Conservation (phyloP, 1,139 yeast species). For the Yamadazyma membranifaciens region DNA sequence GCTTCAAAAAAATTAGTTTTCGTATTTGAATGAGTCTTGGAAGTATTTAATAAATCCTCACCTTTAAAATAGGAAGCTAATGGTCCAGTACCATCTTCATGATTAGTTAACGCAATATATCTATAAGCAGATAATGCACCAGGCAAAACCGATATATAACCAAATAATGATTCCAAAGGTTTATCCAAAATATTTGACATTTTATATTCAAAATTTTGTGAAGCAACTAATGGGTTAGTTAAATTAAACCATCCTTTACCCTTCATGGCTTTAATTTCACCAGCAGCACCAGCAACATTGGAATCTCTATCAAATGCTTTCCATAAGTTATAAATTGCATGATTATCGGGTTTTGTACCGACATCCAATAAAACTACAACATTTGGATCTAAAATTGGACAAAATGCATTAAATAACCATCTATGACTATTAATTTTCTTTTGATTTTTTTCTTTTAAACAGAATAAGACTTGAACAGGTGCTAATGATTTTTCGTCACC, state of each 20-base stretch:
- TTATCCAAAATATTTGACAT: conserved; percentile 94
- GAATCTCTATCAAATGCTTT: conserved; percentile 95
- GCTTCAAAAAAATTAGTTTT: conserved; percentile 83
- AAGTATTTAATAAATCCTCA: conserved; percentile 54
- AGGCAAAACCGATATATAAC: conserved; percentile 90
- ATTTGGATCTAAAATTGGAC: conserved; percentile 87
- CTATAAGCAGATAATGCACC: conserved; percentile 97
- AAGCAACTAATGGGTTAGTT: conserved; percentile 88
- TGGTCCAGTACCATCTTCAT: conserved; percentile 92
- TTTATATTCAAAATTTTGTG: conserved; percentile 95
- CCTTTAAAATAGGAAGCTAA: conserved; percentile 86
- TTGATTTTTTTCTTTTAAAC: conserved; percentile 83
- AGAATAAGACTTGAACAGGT: conserved; percentile 89
- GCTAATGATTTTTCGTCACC: conserved; percentile 77
- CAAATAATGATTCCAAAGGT: conserved; percentile 90
- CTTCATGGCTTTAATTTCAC: conserved; percentile 92
- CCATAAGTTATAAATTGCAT: conserved; percentile 90
- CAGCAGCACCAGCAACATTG: conserved; percentile 97
- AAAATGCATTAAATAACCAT: conserved; percentile 91
- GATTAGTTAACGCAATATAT: conserved; percentile 80
- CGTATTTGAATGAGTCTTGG: conserved; percentile 32
- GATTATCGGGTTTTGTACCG: conserved; percentile 84
- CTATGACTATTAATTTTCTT: conserved; percentile 93
- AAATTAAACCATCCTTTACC: conserved; percentile 81
- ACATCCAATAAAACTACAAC: conserved; percentile 85